Evolutionary conservation across 179 eudicot species (phyloP).

Genomic region (Beta corolliflora): DNA sequence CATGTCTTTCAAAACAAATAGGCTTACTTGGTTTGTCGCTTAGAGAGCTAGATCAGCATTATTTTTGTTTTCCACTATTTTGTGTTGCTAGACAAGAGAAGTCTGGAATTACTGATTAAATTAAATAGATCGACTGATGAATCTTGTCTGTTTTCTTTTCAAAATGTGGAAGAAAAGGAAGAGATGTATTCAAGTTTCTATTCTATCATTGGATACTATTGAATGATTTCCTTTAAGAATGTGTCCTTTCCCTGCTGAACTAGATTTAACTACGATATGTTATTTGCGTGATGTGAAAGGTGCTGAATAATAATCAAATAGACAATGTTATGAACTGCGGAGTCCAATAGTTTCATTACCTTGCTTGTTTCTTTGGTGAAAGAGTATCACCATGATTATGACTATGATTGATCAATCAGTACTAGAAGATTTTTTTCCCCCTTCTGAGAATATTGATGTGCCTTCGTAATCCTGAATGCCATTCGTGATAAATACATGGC

Average conservation of each 20-base stretch:
- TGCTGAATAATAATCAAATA: neutral
- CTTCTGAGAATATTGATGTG: neutral
- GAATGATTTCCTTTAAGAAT: neutral
- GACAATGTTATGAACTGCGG: neutral
- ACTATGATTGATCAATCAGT: neutral
- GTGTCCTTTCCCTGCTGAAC: neutral
- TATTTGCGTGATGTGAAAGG: conserved; percentile 1
- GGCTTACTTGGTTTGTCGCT: neutral
- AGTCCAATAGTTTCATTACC: neutral
- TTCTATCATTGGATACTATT: neutral
- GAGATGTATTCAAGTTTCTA: neutral
- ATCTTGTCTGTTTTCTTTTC: neutral
- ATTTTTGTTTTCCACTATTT: neutral
- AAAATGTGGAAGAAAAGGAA: too few relatives aligned
- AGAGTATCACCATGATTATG: neutral
- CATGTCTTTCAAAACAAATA: too few relatives aligned
- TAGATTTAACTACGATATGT: neutral
- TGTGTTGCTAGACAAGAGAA: neutral
- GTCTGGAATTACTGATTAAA: neutral
- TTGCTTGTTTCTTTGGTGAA: neutral
- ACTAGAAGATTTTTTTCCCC: neutral
- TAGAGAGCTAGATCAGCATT: neutral
- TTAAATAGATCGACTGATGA: neutral
- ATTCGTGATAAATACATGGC: neutral
- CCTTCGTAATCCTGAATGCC: neutral